Evolutionary conservation across 2,329 filamentous ascomycete species (phyloP).

Genomic region (Talaromyces sp.): DNA sequence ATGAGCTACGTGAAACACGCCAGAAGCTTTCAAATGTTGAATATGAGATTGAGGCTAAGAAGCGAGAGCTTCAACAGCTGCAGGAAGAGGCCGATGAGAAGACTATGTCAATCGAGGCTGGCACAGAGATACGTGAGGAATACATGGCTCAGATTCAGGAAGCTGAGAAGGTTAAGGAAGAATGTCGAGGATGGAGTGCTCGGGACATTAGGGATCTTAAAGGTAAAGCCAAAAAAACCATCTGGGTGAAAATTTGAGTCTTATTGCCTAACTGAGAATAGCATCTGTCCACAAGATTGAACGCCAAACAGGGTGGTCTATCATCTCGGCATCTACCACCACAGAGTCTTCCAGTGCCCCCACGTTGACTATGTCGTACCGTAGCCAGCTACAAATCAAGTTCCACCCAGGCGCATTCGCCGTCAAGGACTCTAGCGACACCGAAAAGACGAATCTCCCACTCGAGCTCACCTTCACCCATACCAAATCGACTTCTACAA

Average conservation of each 20-base stretch:
- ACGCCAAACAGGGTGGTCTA: conserved; percentile 48
- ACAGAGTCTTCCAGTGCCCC: conserved; percentile 34
- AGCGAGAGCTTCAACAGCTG: conserved; percentile 66
- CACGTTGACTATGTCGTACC: conserved; percentile 46
- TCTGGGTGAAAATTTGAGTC: too few relatives aligned
- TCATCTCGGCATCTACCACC: conserved; percentile 39
- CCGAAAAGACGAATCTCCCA: conserved; percentile 28
- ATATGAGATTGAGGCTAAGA: conserved; percentile 70
- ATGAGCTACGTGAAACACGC: conserved; percentile 75
- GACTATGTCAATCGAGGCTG: conserved; percentile 64
- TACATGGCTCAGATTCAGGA: conserved; percentile 75
- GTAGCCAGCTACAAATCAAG: conserved; percentile 43
- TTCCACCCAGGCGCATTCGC: conserved; percentile 46
- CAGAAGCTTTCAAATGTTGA: conserved; percentile 67
- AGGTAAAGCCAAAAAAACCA: too few relatives aligned
- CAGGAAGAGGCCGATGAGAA: conserved; percentile 69
- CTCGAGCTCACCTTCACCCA: conserved; percentile 38
- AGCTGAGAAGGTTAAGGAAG: conserved; percentile 80
- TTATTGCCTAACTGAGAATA: conserved; percentile 21
- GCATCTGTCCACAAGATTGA: conserved; percentile 45
- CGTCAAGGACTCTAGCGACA: conserved; percentile 23
- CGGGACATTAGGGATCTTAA: conserved; percentile 79
- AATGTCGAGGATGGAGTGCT: conserved; percentile 85
- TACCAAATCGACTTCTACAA: conserved; percentile 33
- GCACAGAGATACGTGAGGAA: conserved; percentile 68